These are phyloP conservation scores for Solanum hybrid DNA, from an alignment of 305 asterid species.

Conservation along the genomic window DNA sequence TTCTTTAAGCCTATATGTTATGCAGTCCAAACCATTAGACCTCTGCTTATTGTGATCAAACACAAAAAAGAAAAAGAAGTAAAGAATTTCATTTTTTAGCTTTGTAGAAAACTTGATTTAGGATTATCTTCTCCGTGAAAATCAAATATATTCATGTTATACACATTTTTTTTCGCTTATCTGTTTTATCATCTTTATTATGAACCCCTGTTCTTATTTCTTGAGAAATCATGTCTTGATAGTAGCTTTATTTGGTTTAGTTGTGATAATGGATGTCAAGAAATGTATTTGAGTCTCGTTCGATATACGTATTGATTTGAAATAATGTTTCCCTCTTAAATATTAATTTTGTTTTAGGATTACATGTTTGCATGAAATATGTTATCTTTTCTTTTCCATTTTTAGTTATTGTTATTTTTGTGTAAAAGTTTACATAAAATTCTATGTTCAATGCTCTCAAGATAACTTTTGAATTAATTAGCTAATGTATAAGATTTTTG, in stretches of 20 bases:
- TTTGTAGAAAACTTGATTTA: background rate
- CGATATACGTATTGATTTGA: background rate
- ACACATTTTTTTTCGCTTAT: background rate
- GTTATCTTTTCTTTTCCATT: background rate
- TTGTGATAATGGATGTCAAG: background rate
- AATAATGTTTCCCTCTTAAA: background rate
- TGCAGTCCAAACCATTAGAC: background rate
- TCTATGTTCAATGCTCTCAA: background rate
- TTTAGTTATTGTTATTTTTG: background rate
- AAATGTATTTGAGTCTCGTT: background rate
- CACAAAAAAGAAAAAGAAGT: no score
- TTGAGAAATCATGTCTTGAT: background rate
- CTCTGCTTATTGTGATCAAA: background rate
- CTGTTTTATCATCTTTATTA: no score
- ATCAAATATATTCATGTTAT: background rate
- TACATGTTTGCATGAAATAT: background rate
- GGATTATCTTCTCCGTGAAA: background rate
- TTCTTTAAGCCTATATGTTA: background rate
- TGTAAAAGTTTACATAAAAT: background rate
- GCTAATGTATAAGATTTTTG: background rate
- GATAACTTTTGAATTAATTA: background rate
- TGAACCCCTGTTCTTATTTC: background rate
- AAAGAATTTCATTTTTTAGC: background rate
- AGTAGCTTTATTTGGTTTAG: background rate
- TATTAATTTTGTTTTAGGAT: background rate